phyloP scores from a whole-genome alignment of 805 yeast genomes.

The Saccharomyces cerevisiae region DNA sequence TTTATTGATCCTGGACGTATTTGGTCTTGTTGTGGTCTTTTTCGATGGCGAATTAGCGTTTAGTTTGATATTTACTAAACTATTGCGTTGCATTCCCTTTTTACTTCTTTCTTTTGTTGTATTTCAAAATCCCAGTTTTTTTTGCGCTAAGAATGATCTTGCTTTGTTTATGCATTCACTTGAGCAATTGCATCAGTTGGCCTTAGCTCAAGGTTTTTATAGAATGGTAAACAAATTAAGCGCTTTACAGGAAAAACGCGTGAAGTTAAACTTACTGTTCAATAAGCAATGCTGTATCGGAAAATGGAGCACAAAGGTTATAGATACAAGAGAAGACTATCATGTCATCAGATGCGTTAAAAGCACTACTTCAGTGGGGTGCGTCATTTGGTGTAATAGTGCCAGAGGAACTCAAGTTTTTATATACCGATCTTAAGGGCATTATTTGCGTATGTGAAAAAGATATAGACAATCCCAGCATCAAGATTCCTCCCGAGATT shows the following conservation, averaged over 20 bases:
- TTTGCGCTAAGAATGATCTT: background rate
- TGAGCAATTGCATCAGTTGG: background rate
- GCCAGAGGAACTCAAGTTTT: constrained; percentile 31
- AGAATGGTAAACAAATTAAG: background rate
- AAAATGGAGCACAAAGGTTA: background rate
- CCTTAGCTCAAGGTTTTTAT: background rate
- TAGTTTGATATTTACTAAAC: constrained; percentile 18
- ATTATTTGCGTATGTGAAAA: constrained; percentile 26
- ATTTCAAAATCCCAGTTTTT: background rate
- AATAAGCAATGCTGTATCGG: background rate
- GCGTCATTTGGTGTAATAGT: constrained; percentile 29
- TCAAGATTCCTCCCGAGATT: constrained; percentile 26
- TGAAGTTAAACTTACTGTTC: background rate
- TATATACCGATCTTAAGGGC: constrained; percentile 29
- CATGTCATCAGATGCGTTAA: background rate
- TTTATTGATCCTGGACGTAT: constrained; percentile 1
- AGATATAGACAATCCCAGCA: constrained; percentile 20
- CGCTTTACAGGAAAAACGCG: background rate
- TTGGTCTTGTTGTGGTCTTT: background rate
- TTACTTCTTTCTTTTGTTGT: background rate
- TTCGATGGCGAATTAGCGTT: constrained; percentile 9
- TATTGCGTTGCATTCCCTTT: constrained; percentile 17
- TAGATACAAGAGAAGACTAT: background rate
- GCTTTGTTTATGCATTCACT: background rate
- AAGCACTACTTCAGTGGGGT: constrained; percentile 33